Conservation (phyloP, 106 monocot species). For the Dendrobium officinale region DNA sequence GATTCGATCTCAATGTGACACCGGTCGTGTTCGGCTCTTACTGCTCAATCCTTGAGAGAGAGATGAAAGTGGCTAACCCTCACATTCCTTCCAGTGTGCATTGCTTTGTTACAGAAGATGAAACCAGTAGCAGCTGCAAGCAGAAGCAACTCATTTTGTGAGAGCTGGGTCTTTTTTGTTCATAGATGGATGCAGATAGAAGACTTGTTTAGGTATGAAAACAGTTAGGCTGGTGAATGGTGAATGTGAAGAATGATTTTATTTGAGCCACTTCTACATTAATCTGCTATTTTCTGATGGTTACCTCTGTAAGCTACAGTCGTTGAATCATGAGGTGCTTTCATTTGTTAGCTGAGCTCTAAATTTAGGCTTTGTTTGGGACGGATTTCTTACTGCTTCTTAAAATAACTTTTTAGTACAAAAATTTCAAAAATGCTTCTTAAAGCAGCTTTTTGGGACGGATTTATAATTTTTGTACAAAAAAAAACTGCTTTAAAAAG, state of each 20-base stretch:
- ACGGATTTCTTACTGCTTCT: too few relatives aligned
- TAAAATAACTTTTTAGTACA: too few relatives aligned
- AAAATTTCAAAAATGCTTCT: too few relatives aligned
- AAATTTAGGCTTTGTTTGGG: too few relatives aligned
- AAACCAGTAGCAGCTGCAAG: constrained; percentile 18
- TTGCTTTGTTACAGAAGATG: constrained; percentile 23
- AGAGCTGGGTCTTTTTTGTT: background rate
- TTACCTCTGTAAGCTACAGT: background rate
- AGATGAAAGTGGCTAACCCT: constrained; percentile 26
- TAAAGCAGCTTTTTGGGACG: too few relatives aligned
- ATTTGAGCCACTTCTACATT: too few relatives aligned
- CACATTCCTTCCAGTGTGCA: constrained; percentile 13
- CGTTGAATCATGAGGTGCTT: too few relatives aligned
- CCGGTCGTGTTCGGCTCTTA: constrained; percentile 50
- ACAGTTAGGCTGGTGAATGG: background rate
- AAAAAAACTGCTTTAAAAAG: too few relatives aligned
- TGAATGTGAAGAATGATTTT: too few relatives aligned
- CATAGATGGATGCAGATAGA: too few relatives aligned
- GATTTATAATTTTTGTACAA: too few relatives aligned
- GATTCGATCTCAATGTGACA: constrained; percentile 67
- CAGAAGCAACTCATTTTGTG: constrained; percentile 1
- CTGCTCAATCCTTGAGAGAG: constrained; percentile 60
- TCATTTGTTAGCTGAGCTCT: too few relatives aligned
- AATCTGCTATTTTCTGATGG: background rate
- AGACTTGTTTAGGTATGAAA: background rate